Base-by-base conservation (phyloP, 257 asterid genomes). In the Capsicum pubescens region DNA sequence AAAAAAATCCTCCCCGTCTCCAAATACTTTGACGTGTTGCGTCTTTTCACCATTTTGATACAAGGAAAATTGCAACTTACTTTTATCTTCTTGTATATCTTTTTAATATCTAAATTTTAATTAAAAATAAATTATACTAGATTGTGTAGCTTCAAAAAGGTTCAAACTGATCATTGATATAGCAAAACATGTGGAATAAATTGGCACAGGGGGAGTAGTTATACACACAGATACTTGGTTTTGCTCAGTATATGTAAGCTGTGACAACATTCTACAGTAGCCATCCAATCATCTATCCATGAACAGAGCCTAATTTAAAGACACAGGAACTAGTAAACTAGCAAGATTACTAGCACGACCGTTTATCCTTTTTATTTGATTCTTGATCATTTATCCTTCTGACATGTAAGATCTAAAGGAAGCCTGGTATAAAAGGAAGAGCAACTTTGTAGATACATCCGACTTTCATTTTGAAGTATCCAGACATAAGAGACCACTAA, bases 401-500 rank as follows among this genome's bases (percentile, higher is more conserved):
- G 32, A 77, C 50, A 9, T 14, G 66, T 10, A 77, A 32, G 42
- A 32, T 64, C 14, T 77, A 1, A 26, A 8, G 54, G 82, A 54
- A 32, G 2, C 66, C 60, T 26, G 64, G 52, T 54, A 77, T 15
- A 54, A 54, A 54, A 8, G 66, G 82, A 54, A 77, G 82, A 77
- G 66, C 66, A 77, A 54, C 66, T 77, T 54, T 77, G 50, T 26
- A 2, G 81, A 54, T 77, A 26, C 64, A 77, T 77, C 82, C 54
- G 79, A 36, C 10, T 46, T 11, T 71, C 58, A n/a, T n/a, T 55
- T 9, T 8, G 32, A 54, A 54, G 82, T 26, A 54, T 77, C 26
- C 48, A 0, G 32, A 32, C 0, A 13, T 13, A 52, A 76, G 81
- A 52, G 63, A 21, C 13, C n/a, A 71, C 26, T 15, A 15, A 14